phyloP scores from a whole-genome alignment of 257 asterid species.

The Plectranthus barbatus region DNA sequence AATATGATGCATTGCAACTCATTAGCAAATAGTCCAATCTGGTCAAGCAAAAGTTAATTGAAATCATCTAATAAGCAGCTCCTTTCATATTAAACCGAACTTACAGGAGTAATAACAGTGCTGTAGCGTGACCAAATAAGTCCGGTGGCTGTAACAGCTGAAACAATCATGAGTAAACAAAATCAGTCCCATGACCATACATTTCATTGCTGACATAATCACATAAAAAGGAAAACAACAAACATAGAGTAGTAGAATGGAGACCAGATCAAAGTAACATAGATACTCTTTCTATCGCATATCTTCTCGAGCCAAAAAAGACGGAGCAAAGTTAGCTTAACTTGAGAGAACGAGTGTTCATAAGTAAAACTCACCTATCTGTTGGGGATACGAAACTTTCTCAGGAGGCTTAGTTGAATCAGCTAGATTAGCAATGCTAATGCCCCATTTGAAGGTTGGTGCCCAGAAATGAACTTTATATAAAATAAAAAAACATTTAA shows the following conservation, averaged over 20 bases:
- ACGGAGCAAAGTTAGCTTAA: background rate
- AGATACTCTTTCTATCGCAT: background rate
- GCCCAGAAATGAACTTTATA: constrained; percentile 64
- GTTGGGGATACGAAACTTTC: constrained; percentile 56
- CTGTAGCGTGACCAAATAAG: constrained; percentile 67
- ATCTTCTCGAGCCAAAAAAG: background rate
- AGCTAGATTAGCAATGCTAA: constrained; percentile 56
- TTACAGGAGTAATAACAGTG: constrained; percentile 55
- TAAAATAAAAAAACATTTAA: background rate
- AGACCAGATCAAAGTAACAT: background rate
- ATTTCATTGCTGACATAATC: too few species aligned
- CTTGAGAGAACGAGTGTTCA: background rate
- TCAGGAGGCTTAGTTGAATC: constrained; percentile 55
- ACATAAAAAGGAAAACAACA: too few species aligned
- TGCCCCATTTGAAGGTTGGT: constrained; percentile 75
- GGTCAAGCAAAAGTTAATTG: too few species aligned
- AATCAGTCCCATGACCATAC: background rate
- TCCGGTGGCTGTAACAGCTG: constrained; percentile 67
- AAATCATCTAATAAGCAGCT: background rate
- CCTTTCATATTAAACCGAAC: constrained; percentile 4
- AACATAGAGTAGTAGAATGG: too few species aligned
- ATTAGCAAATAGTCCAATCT: too few species aligned
- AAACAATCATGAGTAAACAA: constrained; percentile 10
- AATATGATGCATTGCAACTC: too few species aligned
- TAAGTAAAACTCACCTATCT: constrained; percentile 37